phyloP scores from a whole-genome alignment of 495 filamentous ascomycete species.

The Durotheca rogersii region DNA sequence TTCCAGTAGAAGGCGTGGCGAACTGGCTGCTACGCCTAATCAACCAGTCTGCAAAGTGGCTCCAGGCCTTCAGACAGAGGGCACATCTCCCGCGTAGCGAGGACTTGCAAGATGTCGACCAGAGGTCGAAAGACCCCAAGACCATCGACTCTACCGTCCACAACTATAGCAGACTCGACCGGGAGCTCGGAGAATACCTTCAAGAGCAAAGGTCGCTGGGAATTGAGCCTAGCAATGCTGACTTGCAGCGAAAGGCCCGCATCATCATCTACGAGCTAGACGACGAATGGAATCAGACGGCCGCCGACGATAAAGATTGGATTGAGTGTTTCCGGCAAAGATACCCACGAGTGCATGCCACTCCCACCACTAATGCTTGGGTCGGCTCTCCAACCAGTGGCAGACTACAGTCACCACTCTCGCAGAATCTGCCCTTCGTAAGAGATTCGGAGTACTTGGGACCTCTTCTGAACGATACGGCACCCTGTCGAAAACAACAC shows the following conservation, averaged over 20 bases:
- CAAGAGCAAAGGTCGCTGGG: constrained; percentile 50
- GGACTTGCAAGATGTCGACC: constrained; percentile 44
- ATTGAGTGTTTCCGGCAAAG: constrained; percentile 49
- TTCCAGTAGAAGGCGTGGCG: constrained; percentile 46
- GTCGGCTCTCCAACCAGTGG: constrained; percentile 13
- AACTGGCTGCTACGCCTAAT: constrained; percentile 53
- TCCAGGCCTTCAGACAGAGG: constrained; percentile 49
- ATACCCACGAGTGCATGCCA: constrained; percentile 25
- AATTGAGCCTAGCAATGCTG: constrained; percentile 57
- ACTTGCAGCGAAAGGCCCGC: constrained; percentile 64
- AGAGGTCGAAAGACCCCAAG: constrained; percentile 51
- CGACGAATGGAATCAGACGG: constrained; percentile 72
- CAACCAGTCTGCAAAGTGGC: constrained; percentile 44
- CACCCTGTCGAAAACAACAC: neutral
- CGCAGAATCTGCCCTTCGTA: constrained; percentile 4
- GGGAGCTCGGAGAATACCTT: constrained; percentile 59
- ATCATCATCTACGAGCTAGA: constrained; percentile 64
- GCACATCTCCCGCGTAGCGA: constrained; percentile 52
- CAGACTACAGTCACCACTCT: neutral
- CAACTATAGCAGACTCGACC: constrained; percentile 57
- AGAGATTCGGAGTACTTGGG: constrained; percentile 18
- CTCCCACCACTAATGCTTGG: constrained; percentile 3
- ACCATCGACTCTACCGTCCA: constrained; percentile 55
- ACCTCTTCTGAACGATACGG: constrained; percentile 7
- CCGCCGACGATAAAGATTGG: constrained; percentile 65